Base-by-base conservation (phyloP, 768 basidiomycete genomes). In the Udeniomyces megalosporus region DNA sequence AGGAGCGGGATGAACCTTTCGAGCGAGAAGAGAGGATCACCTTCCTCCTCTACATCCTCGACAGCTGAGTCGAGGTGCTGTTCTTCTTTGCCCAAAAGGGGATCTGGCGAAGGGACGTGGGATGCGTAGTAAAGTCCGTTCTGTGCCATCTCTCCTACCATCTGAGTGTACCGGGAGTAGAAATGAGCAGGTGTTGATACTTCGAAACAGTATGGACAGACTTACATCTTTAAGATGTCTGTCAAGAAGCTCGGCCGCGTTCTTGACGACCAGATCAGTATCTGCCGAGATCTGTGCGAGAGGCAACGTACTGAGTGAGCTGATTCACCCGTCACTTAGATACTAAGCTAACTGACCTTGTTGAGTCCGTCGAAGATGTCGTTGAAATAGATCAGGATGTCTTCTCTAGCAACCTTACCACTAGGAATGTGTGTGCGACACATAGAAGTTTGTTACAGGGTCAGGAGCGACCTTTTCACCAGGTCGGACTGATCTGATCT, bases 351-450 rank as follows among this genome's bases (percentile, higher is more conserved):
- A 49, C 80, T 61, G 69, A 92, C 93, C 79, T 96, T 97, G 78
- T 88, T 91, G 65, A 97, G 78, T 1, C 91, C 86, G 74, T 97
- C 95, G 69, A 99, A 99, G 60, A 97, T 89, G 61, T 92, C 90
- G 70, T 99, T 99, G 77, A 96, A 99, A 72, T 92, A 95, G 15
- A 96, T 82, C 61, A 99, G 76, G 34, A 97, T 84, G 73, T 96
- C 93, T 44, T 93, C 95, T 69, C 95, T 93, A 34, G 91, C 93
- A 17, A 95, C 92, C 74, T 77, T 75, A 11, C 70, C 70, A 17
- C 70, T 68, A n/a, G n/a, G n/a, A n/a, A n/a, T n/a, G n/a, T n/a
- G n/a, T n/a, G n/a, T n/a, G n/a, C n/a, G 58, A 3, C 29, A 46
- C 22, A 44, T 3, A 7, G 57, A 26, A 42, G 32, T 8, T 20